These are phyloP conservation scores for Akebia trifoliata DNA, from an alignment of 164 flowering plant species.

Conservation along the genomic window DNA sequence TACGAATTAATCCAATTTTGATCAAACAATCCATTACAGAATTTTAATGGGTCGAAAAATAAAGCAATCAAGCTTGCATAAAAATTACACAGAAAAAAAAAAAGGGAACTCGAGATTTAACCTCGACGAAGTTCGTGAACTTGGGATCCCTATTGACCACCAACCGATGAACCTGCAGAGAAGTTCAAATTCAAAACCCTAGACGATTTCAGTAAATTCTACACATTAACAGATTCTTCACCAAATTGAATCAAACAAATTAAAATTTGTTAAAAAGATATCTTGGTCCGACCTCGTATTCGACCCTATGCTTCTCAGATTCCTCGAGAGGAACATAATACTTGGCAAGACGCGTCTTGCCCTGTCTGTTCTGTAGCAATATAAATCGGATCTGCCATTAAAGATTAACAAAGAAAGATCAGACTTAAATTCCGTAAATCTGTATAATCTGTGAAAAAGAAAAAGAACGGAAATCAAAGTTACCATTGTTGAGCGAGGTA, in stretches of 20 bases:
- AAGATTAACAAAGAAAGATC: neutral
- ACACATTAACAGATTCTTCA: neutral
- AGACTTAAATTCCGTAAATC: neutral
- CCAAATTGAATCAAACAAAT: neutral
- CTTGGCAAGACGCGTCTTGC: constrained; percentile 95
- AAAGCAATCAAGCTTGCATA: neutral
- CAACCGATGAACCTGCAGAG: constrained; percentile 81
- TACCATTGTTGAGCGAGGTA: constrained; percentile 7
- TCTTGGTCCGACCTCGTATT: constrained; percentile 70
- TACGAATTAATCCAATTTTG: too few species aligned
- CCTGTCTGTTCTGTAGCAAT: constrained; percentile 90
- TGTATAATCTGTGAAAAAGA: neutral
- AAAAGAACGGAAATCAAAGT: neutral
- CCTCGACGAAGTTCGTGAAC: constrained; percentile 97
- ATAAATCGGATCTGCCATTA: constrained; percentile 85
- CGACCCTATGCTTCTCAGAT: constrained; percentile 97
- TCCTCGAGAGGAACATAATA: constrained; percentile 96
- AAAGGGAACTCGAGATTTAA: constrained; percentile 11
- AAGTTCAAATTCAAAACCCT: constrained; percentile 13
- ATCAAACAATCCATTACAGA: too few species aligned
- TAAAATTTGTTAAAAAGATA: neutral
- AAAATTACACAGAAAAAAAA: neutral
- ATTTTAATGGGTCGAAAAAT: too few species aligned
- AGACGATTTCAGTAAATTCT: neutral
- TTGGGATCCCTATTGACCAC: constrained; percentile 99